A percentile compares a stretch with the other conserved stretches of the same genome.
Conservation (phyloP, 805 yeast species). For the Schizosaccharomyces japonicus region DNA sequence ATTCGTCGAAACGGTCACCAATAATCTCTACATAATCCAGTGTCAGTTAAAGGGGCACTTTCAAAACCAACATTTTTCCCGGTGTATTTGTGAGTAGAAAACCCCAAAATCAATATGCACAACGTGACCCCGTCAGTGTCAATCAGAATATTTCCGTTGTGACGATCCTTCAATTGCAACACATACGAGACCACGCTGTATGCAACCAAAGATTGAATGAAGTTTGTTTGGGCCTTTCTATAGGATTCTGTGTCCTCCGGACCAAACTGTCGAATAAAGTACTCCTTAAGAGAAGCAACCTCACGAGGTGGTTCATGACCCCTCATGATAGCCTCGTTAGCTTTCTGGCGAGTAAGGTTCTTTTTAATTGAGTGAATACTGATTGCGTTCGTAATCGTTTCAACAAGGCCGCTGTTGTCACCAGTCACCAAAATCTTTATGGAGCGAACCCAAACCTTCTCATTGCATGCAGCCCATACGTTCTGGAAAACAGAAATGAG, state of each 20-base stretch:
- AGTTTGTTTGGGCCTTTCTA: conserved; percentile 58
- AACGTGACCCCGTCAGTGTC: conserved; percentile 86
- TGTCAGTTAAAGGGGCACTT: conserved; percentile 87
- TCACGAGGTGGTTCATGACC: conserved; percentile 12
- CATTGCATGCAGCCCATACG: conserved; percentile 49
- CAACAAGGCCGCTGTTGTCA: conserved; percentile 75
- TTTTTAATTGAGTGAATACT: conserved; percentile 88
- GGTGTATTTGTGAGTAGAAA: conserved; percentile 82
- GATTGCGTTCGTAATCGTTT: conserved; percentile 83
- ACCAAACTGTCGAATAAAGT: conserved; percentile 58
- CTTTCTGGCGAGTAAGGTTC: conserved; percentile 35
- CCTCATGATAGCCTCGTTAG: conserved; percentile 52
- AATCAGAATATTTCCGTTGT: conserved; percentile 92
- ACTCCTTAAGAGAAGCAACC: conserved; percentile 53
- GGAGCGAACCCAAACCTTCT: conserved; percentile 71
- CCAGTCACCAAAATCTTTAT: conserved; percentile 86
- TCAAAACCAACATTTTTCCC: conserved; percentile 91
- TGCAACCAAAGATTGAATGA: conserved; percentile 73
- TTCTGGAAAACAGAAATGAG: conserved; percentile 65
- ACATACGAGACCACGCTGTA: conserved; percentile 78
- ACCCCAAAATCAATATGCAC: conserved; percentile 86
- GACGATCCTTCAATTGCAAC: conserved; percentile 88
- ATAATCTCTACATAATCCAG: conserved; percentile 68
- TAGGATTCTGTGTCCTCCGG: conserved; percentile 26
- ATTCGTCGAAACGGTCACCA: conserved; percentile 39